Evolutionary conservation across 345 rosid genomes (phyloP), one percentile per base, ranked within the genome.

Genomic region (Acer negundo): DNA sequence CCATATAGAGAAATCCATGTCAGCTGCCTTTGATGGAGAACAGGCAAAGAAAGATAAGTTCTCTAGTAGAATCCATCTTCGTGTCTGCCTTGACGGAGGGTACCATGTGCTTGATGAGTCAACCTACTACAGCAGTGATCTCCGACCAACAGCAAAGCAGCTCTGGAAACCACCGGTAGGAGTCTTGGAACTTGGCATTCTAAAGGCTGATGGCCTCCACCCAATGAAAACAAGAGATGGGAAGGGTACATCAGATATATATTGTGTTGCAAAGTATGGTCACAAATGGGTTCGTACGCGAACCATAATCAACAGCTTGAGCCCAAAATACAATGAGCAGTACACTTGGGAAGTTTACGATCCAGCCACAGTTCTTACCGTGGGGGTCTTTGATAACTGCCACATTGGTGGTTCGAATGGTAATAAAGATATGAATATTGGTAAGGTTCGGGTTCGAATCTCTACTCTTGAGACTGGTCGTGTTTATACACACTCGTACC

Each of bases 301-400:
- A 17, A 97, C 97, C 5, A 85, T 94, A 58, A 85, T 87, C 17
- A 75, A 86, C 82, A 87, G 88, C 86, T 84, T 89, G 73, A 91
- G 77, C 55, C 97, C 99, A 46, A 91, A 84, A 81, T 93, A 90
- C 88, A 97, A 97, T 53, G 99, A 94, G 88, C 99, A 97, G 80
- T 91, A 97, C 79, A 88, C 93, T 0, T 97, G 99, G 98, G 99
- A 97, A 87, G 99, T 94, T 67, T 89, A 81, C 72, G 99, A 97
- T 83, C 93, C 94, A 9, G 92, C 98, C 31, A 97, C 99, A 0
- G 94, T 97, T 20, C 85, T 97, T 19, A 91, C 95, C 3, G 80
- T 97, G 59, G 98, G 97, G 31, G 97, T 91, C 9, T 97, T 93
- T 77, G 98, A 97, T 80, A 94, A 89, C 79, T 78, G 88, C 74